Evolutionary conservation across 2,329 filamentous ascomycete genomes (phyloP), one percentile per base, ranked within the genome.

Genomic region (Colletotrichum neosansevieriae): DNA sequence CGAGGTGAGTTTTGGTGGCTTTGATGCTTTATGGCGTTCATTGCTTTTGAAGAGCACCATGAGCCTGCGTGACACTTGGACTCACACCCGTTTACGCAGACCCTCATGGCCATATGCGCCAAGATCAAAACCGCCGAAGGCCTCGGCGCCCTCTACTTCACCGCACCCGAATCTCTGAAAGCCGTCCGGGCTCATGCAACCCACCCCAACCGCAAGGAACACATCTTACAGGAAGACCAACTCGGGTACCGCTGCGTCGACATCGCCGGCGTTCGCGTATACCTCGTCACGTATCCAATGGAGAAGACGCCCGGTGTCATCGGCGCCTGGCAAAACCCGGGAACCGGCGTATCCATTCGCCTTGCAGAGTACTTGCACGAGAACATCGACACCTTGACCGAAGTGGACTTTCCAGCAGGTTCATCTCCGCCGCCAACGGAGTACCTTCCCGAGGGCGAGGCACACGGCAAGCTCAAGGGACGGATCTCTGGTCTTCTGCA

Each of bases 281-380:
- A 83, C 65, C 75, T 78, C n/a, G 75, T 85, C 40, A 75, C 80
- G 7, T 85, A 79, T 63, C 81, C 81, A 3, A 65, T 74, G 2
- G 63, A 70, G 17, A 78, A 82, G 49, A 75, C 74, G 13, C 75
- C 75, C 15, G 79, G 77, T 21, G 74, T 83, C 32, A 74, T 80
- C 17, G 79, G 78, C 4, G 79, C 80, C 42, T 87, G 85, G 85
- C 78, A 79, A 64, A 79, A 81, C 40, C 76, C 80, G 3, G 85
- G 85, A 1, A 72, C 80, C 0, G 84, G 84, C 1, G 75, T 86
- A n/a, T 82, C 81, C 12, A 79, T 82, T 29, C 78, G 85, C 0
- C 73, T 82, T 0, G 81, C 82, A 0, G 83, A 84, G 72, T 63
- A 77, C n/a, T 74, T 86, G 9, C 74, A 86, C 7, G 72, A 75